Conservation (phyloP, 2,329 filamentous ascomycete species). For the Apiospora marii region DNA sequence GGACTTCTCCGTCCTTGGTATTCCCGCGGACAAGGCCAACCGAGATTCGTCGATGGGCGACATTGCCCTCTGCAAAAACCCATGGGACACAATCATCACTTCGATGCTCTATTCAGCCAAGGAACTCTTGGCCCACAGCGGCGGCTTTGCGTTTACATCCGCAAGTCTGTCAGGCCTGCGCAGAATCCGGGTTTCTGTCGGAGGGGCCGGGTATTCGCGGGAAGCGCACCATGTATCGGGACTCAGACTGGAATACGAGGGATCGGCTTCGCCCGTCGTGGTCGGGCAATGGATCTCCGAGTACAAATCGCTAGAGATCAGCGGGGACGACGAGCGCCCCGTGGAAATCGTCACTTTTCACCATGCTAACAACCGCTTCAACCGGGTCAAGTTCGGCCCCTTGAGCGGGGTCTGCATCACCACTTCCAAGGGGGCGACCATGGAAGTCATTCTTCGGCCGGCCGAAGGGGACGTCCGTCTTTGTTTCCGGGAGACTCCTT, state of each 20-base stretch:
- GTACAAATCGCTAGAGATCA: slow-evolving; percentile 28
- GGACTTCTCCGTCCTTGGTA: background rate
- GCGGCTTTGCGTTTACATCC: slow-evolving; percentile 31
- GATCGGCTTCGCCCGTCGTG: slow-evolving; percentile 29
- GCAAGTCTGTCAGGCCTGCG: slow-evolving; percentile 30
- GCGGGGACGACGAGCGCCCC: slow-evolving; percentile 28
- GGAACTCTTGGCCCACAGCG: slow-evolving; percentile 28
- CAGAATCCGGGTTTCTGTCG: slow-evolving; percentile 32
- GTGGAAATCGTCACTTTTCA: slow-evolving; percentile 33
- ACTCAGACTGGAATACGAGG: slow-evolving; percentile 33
- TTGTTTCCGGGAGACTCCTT: slow-evolving; percentile 32
- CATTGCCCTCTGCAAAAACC: background rate
- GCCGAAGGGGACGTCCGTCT: slow-evolving; percentile 30
- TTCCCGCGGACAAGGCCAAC: background rate
- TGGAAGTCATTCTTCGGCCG: slow-evolving; percentile 27
- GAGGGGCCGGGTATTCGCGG: background rate
- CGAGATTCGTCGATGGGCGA: background rate
- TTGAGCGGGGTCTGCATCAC: slow-evolving; percentile 29
- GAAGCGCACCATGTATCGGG: slow-evolving; percentile 30
- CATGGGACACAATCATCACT: slow-evolving; percentile 22
- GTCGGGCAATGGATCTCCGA: slow-evolving; percentile 35
- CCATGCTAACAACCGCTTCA: slow-evolving; percentile 29
- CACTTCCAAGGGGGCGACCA: slow-evolving; percentile 28
- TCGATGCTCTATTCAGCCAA: slow-evolving; percentile 27
- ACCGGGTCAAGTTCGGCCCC: slow-evolving; percentile 31